Percentiles rank a stretch among this genome's conserved stretches.
phyloP scores from a whole-genome alignment of 169 alveolate species.

The Babesia ovata region DNA sequence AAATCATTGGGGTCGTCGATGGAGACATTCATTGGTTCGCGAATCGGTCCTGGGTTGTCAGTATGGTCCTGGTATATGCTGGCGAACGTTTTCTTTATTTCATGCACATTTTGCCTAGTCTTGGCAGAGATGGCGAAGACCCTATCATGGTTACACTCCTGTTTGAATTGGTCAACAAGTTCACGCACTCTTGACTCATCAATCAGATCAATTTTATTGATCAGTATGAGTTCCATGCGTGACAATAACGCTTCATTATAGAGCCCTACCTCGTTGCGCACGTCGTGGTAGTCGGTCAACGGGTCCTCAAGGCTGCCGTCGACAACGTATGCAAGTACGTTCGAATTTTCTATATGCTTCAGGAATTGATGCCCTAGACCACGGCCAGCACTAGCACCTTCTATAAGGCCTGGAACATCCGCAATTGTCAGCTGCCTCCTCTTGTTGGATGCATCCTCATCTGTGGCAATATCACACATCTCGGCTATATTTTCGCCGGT shows the following conservation, averaged over 20 bases:
- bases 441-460: background rate
- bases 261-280: conserved; percentile 41
- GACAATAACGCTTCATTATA: conserved; percentile 34
- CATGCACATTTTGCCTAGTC: conserved; percentile 50
- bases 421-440: conserved; percentile 76
- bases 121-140: conserved; percentile 60
- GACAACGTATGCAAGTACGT: conserved; percentile 73
- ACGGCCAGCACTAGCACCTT: conserved; percentile 84
- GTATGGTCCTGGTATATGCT: background rate
- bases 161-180: conserved; percentile 29
- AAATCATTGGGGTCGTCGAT: conserved; percentile 65
- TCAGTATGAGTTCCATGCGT: conserved; percentile 33
- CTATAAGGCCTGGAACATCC: conserved; percentile 91
- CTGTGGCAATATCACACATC: background rate
- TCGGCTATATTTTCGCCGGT: conserved; percentile 5
- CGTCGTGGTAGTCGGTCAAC: conserved; percentile 53
- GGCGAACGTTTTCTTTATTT: conserved; percentile 1
- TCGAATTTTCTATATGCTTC: conserved; percentile 87
- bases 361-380: conserved; percentile 90
- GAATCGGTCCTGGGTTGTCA: background rate
- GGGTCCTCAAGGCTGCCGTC: conserved; percentile 66
- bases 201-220: conserved; percentile 61
- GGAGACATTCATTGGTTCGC: conserved; percentile 1
- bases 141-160: conserved; percentile 27
- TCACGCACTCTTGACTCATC: background rate